Percentiles rank a stretch among this genome's conserved stretches.
These are phyloP conservation scores for Rhizoctonia solani DNA, from an alignment of 1,284 basidiomycete genomes.

Conservation along the genomic window DNA sequence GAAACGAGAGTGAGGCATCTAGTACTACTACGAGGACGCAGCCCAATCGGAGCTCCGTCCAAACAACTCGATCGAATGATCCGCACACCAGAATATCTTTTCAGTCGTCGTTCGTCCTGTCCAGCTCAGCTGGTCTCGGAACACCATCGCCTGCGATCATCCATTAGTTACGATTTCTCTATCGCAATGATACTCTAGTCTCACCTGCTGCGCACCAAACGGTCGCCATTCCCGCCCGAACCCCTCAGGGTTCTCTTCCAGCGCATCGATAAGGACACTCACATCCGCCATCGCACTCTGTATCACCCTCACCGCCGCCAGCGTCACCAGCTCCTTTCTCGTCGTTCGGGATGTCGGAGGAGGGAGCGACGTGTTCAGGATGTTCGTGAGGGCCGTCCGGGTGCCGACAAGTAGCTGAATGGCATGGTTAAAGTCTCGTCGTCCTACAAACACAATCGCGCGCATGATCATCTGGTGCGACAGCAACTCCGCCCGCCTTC, in stretches of 20 bases:
- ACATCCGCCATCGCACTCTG: constrained; percentile 83
- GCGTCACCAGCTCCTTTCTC: constrained; percentile 72
- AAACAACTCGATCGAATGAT: constrained; percentile 81
- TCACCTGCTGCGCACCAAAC: constrained; percentile 86
- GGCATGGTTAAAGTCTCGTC: constrained; percentile 84
- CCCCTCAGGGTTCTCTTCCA: constrained; percentile 86
- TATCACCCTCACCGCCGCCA: constrained; percentile 74
- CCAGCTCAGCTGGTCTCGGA: constrained; percentile 92
- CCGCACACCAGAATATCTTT: constrained; percentile 84
- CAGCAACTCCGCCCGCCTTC: constrained; percentile 91
- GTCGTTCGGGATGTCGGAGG: constrained; percentile 55
- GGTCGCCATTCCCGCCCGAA: constrained; percentile 90
- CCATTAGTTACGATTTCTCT: neutral
- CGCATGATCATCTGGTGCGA: constrained; percentile 94
- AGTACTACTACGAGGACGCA: no score
- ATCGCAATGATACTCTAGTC: neutral
- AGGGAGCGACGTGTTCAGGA: constrained; percentile 65
- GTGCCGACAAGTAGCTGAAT: constrained; percentile 88
- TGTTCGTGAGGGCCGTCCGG: constrained; percentile 79
- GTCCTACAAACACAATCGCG: constrained; percentile 83
- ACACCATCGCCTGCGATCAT: constrained; percentile 75
- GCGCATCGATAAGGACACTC: constrained; percentile 78
- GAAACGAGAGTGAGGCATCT: no score
- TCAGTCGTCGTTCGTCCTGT: constrained; percentile 84
- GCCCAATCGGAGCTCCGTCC: constrained; percentile 80